Evolutionary conservation across 192 early-diverging fungal genomes (phyloP).

Genomic region (Backusella macrospora): DNA sequence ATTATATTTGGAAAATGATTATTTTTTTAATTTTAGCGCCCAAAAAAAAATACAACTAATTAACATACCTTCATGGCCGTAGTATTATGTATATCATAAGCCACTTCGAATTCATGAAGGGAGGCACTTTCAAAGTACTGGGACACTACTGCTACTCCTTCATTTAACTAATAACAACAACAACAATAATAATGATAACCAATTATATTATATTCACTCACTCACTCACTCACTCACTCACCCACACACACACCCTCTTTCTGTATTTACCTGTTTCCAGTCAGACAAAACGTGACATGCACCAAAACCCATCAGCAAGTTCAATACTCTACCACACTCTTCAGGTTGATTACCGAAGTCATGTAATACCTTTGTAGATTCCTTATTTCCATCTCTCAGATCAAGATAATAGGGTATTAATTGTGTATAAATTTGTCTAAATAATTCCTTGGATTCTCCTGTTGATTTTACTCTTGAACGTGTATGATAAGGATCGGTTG

Average conservation of each 20-base stretch:
- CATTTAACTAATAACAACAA: slow-evolving; percentile 48
- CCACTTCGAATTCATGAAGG: slow-evolving; percentile 78
- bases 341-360: slow-evolving; percentile 66
- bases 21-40: not conserved
- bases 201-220: not conserved
- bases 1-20: not conserved
- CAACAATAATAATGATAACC: not conserved
- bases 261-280: slow-evolving; percentile 56
- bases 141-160: slow-evolving; percentile 61
- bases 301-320: slow-evolving; percentile 54
- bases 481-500: slow-evolving; percentile 47
- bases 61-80: slow-evolving; percentile 62
- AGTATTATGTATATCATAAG: slow-evolving; percentile 67
- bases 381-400: slow-evolving; percentile 63
- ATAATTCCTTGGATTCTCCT: slow-evolving; percentile 60
- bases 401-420: slow-evolving; percentile 75
- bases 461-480: slow-evolving; percentile 48
- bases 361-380: slow-evolving; percentile 65
- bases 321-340: slow-evolving; percentile 64
- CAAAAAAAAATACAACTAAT: not conserved
- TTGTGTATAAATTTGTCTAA: slow-evolving; percentile 61
- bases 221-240: no score
- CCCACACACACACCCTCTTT: no score
- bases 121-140: slow-evolving; percentile 81
- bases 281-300: slow-evolving; percentile 54